Base-by-base conservation (phyloP, 31 red algal species). In the Asparagopsis taxiformis region DNA sequence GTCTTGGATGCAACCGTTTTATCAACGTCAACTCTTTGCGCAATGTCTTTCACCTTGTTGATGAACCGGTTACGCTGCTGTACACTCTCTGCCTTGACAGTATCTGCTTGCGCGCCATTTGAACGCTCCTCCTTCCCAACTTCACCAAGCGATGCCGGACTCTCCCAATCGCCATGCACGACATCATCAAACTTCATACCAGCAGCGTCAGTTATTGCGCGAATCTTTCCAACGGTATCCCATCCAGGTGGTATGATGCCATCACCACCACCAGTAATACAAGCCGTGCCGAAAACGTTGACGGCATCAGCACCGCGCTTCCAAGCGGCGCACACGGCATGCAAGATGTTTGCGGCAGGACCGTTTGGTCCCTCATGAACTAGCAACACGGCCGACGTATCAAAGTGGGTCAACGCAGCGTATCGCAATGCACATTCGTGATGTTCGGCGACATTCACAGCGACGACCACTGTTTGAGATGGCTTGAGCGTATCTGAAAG, bases 211-310 rank as follows among this genome's bases (percentile, higher is more conserved):
- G 63, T 54, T 1, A 81, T 65, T 15, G 77, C 77, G 6, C 64
- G 32, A 60, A 81, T 81, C 26, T 81, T 81, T 3, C 63, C 64
- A 48, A 70, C 77, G 9, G 77, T 70, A 31, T 81, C 77, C 77
- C 77, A 81, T 60, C 36, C 55, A 35, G 77, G 77, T 21, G 77
- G 77, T 24, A 81, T 69, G 19, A 81, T 59, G n/a, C 46, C 25
- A 7, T 81, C 77, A 46, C 70, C 70, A 44, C 46, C 39, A 11
- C 43, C 48, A 26, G 34, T 54, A 2, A 65, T 51, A 33, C 61
- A 56, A 34, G 77, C 64, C 23, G 57, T 39, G 1, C 77, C 77
- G 51, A 57, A 81, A 2, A 31, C 64, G 20, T 51, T 58, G n/a
- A n/a, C n/a, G n/a, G n/a, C 31, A 48, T 44, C 34, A 75, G 25